Evolutionary conservation across 1,139 yeast species (phyloP).

Genomic region (Hyphopichia burtonii): DNA sequence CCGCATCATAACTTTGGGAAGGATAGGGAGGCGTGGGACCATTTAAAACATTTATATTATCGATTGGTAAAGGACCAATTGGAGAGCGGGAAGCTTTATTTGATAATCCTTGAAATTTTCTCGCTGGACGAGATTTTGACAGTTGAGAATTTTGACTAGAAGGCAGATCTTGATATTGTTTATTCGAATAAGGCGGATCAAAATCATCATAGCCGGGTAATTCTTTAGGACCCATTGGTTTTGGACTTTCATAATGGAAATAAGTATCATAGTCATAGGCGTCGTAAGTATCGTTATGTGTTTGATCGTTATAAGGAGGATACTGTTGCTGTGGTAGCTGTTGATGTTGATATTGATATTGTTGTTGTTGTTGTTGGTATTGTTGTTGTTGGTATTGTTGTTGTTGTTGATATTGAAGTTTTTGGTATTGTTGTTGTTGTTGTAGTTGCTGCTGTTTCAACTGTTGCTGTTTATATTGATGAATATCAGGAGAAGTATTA

Average conservation of each 20-base stretch:
- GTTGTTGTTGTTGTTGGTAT: constrained; percentile 2
- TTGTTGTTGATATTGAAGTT: constrained; percentile 1
- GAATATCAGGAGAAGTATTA: constrained; percentile 1
- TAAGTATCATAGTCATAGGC: constrained; percentile 5
- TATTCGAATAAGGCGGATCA: background rate
- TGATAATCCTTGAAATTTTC: constrained; percentile 3
- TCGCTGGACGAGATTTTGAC: constrained; percentile 1
- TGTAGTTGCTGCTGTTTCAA: background rate
- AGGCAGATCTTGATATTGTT: background rate
- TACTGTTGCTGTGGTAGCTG: background rate
- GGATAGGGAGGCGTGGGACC: constrained; percentile 10
- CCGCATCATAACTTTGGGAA: background rate
- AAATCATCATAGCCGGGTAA: constrained; percentile 32
- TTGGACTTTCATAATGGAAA: constrained; percentile 28
- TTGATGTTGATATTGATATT: background rate
- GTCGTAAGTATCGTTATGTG: background rate
- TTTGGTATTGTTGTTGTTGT: background rate
- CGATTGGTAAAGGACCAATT: background rate
- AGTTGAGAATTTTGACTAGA: background rate
- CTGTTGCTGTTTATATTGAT: background rate
- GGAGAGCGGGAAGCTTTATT: constrained; percentile 1
- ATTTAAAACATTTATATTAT: background rate
- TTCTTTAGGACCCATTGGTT: constrained; percentile 45
- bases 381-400: background rate
- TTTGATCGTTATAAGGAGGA: constrained; percentile 5